Evolutionary conservation across 768 basidiomycete species (phyloP).

Genomic region (Neoboletus magnificus): DNA sequence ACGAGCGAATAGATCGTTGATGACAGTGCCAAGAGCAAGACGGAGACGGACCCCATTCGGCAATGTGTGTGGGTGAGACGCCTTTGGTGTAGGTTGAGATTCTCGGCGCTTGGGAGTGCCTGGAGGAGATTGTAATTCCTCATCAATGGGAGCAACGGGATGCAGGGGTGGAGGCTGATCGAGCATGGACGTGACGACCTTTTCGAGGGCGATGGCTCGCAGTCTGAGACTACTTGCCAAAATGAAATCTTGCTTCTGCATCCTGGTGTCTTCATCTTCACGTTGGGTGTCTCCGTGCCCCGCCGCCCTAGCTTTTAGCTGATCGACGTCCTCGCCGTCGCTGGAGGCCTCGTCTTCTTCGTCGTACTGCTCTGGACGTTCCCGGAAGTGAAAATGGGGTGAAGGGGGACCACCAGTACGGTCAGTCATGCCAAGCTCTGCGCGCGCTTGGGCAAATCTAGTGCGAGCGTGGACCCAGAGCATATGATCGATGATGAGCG

Average conservation of each 20-base stretch:
- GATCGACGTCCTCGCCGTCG: constrained; percentile 56
- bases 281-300: constrained; percentile 45
- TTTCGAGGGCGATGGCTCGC: constrained; percentile 79
- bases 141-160: constrained; percentile 44
- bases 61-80: constrained; percentile 54
- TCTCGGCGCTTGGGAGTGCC: constrained; percentile 45
- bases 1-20: constrained; percentile 80
- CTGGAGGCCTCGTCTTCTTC: constrained; percentile 66
- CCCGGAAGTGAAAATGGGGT: constrained; percentile 57
- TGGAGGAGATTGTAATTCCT: constrained; percentile 50
- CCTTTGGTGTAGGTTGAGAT: constrained; percentile 22
- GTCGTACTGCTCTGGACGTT: constrained; percentile 72
- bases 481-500: constrained; percentile 85
- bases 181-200: constrained; percentile 78
- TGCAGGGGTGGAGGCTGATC: constrained; percentile 70
- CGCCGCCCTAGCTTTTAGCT: constrained; percentile 48
- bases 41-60: constrained; percentile 81
- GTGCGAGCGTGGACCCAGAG: constrained; percentile 81
- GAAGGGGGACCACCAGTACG: constrained; percentile 67
- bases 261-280: constrained; percentile 58
- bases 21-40: constrained; percentile 68
- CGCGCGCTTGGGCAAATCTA: constrained; percentile 78
- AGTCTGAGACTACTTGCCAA: constrained; percentile 64
- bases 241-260: constrained; percentile 54
- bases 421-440: constrained; percentile 84